Percentiles rank a stretch among this genome's conserved stretches.
Evolutionary conservation across 1,139 yeast species (phyloP).

Genomic region (Sugiyamaella japonica): DNA sequence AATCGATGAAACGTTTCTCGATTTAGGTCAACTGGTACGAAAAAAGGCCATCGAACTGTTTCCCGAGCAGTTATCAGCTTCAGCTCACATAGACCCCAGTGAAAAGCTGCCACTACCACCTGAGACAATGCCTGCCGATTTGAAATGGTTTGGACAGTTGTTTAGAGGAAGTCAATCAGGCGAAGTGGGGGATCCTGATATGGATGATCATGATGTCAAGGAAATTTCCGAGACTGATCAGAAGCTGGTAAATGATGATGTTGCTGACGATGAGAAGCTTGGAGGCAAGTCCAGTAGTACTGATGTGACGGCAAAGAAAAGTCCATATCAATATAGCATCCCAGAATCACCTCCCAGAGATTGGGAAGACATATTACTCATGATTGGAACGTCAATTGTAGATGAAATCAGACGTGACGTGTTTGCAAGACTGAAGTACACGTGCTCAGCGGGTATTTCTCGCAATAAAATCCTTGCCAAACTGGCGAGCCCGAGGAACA

Average conservation of each 20-base stretch:
- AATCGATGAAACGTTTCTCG: slow-evolving; percentile 89
- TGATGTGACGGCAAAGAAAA: background rate
- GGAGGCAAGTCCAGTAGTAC: background rate
- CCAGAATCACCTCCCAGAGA: slow-evolving; percentile 43
- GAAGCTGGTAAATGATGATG: slow-evolving; percentile 21
- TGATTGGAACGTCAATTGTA: slow-evolving; percentile 65
- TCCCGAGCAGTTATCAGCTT: slow-evolving; percentile 39
- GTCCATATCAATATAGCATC: background rate
- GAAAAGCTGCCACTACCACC: slow-evolving; percentile 40
- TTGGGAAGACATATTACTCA: slow-evolving; percentile 81
- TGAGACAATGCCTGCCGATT: slow-evolving; percentile 34
- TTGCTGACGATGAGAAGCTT: background rate
- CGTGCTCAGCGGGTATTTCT: slow-evolving; percentile 88
- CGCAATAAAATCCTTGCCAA: slow-evolving; percentile 77
- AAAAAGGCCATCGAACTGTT: slow-evolving; percentile 39
- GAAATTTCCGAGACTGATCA: slow-evolving; percentile 11
- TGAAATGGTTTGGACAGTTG: slow-evolving; percentile 38
- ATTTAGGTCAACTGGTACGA: slow-evolving; percentile 62
- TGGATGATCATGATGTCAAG: slow-evolving; percentile 19
- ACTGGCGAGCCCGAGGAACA: slow-evolving; percentile 80
- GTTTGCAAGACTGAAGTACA: slow-evolving; percentile 61
- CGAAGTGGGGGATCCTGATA: slow-evolving; percentile 17
- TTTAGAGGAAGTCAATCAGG: slow-evolving; percentile 23
- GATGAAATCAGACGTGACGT: slow-evolving; percentile 55
- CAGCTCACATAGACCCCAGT: slow-evolving; percentile 33